Percentiles rank a stretch among this genome's conserved stretches.
phyloP scores from a whole-genome alignment of 352 stramenopile species.

The Phytophthora pinifolia region DNA sequence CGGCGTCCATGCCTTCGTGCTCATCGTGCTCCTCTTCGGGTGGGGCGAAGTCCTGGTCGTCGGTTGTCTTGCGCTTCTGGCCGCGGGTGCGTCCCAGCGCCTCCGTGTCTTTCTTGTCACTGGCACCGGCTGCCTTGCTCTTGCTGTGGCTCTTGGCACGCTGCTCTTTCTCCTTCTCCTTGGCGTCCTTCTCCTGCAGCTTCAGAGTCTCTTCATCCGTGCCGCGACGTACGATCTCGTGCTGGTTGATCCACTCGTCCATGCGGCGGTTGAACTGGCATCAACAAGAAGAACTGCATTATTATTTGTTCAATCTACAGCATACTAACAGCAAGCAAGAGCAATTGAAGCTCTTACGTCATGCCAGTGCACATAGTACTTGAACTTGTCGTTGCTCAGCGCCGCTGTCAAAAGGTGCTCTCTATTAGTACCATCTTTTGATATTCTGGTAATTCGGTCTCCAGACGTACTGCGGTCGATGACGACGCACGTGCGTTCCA shows the following conservation, averaged over 20 bases:
- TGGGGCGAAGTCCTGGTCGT: conserved; percentile 78
- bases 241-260: conserved; percentile 88
- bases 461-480: conserved; percentile 64
- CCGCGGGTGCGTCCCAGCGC: conserved; percentile 50
- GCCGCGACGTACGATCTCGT: conserved; percentile 73
- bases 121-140: conserved; percentile 16
- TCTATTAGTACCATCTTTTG: conserved; percentile 21
- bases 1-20: conserved; percentile 98
- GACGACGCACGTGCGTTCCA: conserved; percentile 79
- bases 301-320: conserved; percentile 5
- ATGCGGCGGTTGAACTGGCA: conserved; percentile 84
- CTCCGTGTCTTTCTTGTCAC: conserved; percentile 29
- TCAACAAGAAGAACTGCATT: no score
- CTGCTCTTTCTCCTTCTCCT: conserved; percentile 71
- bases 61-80: conserved; percentile 75
- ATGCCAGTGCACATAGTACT: conserved; percentile 88
- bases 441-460: not conserved
- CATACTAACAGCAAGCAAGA: not conserved
- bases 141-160: conserved; percentile 50
- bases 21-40: conserved; percentile 94
- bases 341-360: conserved; percentile 37
- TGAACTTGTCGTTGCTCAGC: conserved; percentile 64
- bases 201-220: conserved; percentile 75
- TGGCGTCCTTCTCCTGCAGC: conserved; percentile 75
- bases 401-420: conserved; percentile 29